Percentiles rank a stretch among this genome's conserved stretches.
These are phyloP conservation scores for Arabidopsis thaliana DNA, from an alignment of 345 rosid species.

Conservation along the genomic window TAIR10.1 NC_003071.7:17898501-17899000, in stretches of 20 bases:
- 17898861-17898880: constrained; percentile 30
- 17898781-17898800: not conserved
- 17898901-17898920: constrained; percentile 8
- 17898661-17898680: constrained; percentile 18
- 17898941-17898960: constrained; percentile 1
- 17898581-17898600: constrained; percentile 34
- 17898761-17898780: constrained; percentile 45
- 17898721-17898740: constrained; percentile 21
- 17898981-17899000: constrained; percentile 1
- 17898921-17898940: not conserved
- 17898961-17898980: not conserved
- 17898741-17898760: constrained; percentile 30
- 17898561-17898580: constrained; percentile 21
- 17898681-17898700: constrained; percentile 29
- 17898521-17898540: constrained; percentile 46
- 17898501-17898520: constrained; percentile 48
- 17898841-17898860: not conserved
- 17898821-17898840: not conserved
- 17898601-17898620: constrained; percentile 39
- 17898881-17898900: constrained; percentile 21
- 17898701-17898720: not conserved
- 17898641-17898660: not conserved
- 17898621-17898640: constrained; percentile 12
- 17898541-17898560: constrained; percentile 36
- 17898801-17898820: constrained; percentile 38